Evolutionary conservation across 148 eudicot species (phyloP).

Genomic region (Silene conica): DNA sequence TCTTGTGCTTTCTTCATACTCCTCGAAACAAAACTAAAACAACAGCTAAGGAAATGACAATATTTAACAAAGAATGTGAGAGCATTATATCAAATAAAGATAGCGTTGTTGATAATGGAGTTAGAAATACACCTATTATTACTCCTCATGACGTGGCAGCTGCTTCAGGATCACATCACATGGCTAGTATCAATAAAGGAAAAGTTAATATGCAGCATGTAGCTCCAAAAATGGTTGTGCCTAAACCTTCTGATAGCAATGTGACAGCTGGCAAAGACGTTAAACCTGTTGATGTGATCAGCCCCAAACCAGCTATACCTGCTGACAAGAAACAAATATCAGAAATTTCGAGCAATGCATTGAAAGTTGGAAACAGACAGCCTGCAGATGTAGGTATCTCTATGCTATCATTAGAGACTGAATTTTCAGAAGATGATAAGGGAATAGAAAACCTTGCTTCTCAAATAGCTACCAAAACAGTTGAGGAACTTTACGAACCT

Average conservation of each 20-base stretch:
- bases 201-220: constrained; percentile 42
- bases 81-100: constrained; percentile 89
- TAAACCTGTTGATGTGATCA: constrained; percentile 30
- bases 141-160: constrained; percentile 30
- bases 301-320: constrained; percentile 46
- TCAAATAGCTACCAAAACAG: constrained; percentile 24
- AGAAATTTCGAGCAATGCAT: constrained; percentile 34
- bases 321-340: constrained; percentile 50
- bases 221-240: constrained; percentile 28
- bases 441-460: constrained; percentile 31
- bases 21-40: no score
- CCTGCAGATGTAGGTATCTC: constrained; percentile 30
- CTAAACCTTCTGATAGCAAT: constrained; percentile 33
- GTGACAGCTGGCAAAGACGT: constrained; percentile 29
- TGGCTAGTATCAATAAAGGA: constrained; percentile 32
- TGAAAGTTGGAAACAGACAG: constrained; percentile 32
- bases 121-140: constrained; percentile 24
- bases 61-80: no score
- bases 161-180: constrained; percentile 32
- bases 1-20: no score
- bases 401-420: constrained; percentile 34
- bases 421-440: constrained; percentile 23
- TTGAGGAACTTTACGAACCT: constrained; percentile 32
- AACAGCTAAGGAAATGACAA: no score
- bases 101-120: constrained; percentile 50